A percentile compares a stretch with the other conserved stretches of the same genome.
phyloP scores from a whole-genome alignment of 2,329 filamentous ascomycete genomes.

The Thielaviopsis cerberus region DNA sequence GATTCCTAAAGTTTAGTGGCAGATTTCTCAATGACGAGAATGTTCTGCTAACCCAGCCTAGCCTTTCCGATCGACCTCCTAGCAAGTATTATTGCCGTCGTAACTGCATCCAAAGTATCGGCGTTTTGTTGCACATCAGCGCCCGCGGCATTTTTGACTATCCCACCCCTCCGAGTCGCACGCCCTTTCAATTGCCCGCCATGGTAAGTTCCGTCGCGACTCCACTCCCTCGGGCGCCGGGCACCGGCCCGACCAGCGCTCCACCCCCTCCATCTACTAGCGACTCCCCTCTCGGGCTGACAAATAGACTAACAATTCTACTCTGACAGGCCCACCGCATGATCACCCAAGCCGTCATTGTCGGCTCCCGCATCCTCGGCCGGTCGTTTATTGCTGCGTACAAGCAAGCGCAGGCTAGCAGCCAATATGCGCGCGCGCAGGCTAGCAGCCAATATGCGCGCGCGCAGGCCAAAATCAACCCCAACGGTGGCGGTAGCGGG shows the following conservation, averaged over 20 bases:
- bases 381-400: constrained; percentile 88
- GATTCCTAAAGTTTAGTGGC: background rate
- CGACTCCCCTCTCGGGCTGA: too few species aligned
- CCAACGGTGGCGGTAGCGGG: constrained; percentile 25
- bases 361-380: constrained; percentile 77
- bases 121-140: background rate
- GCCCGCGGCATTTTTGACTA: background rate
- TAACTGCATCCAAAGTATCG: background rate
- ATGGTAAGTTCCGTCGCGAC: background rate
- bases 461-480: too few species aligned
- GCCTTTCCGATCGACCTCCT: background rate
- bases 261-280: too few species aligned
- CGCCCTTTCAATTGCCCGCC: background rate
- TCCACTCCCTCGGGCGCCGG: background rate
- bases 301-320: background rate
- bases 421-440: constrained; percentile 59
- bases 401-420: constrained; percentile 79
- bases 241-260: background rate
- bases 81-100: background rate
- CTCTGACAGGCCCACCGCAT: constrained; percentile 21
- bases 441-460: too few species aligned
- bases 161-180: background rate
- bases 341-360: constrained; percentile 80
- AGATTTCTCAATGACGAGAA: background rate
- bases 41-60: background rate